These are phyloP conservation scores for Cubamyces sp. DNA, from an alignment of 768 basidiomycete species.

Conservation along the genomic window DNA sequence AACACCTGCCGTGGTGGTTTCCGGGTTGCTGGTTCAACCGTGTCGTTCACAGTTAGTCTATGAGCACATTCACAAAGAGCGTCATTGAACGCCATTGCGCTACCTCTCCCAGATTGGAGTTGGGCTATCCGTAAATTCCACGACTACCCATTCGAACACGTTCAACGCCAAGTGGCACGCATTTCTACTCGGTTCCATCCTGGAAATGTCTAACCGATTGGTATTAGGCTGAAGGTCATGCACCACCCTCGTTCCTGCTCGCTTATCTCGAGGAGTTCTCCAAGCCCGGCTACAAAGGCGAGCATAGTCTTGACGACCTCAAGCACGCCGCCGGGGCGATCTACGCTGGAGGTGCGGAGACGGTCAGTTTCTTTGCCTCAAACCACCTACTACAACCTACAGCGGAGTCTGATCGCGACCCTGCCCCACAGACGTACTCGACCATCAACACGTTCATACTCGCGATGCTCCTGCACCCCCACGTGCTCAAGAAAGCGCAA, in stretches of 20 bases:
- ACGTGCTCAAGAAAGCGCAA: slow-evolving; percentile 19
- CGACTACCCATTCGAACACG: slow-evolving; percentile 22
- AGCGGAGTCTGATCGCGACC: not conserved
- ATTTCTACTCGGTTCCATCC: not conserved
- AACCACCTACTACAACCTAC: not conserved
- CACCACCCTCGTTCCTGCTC: slow-evolving; percentile 19
- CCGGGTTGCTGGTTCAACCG: slow-evolving; percentile 27
- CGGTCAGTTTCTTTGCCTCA: not conserved
- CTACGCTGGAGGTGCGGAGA: slow-evolving; percentile 22
- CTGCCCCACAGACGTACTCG: slow-evolving; percentile 16
- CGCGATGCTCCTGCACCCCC: slow-evolving; percentile 23
- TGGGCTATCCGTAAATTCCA: slow-evolving; percentile 22
- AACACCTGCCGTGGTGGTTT: slow-evolving; percentile 26
- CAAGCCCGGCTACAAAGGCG: slow-evolving; percentile 20
- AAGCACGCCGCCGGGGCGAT: slow-evolving; percentile 23
- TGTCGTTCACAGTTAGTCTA: slow-evolving; percentile 22
- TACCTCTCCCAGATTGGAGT: slow-evolving; percentile 14
- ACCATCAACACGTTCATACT: slow-evolving; percentile 26
- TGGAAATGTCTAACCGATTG: not conserved
- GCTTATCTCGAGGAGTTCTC: slow-evolving; percentile 22
- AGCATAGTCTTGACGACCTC: slow-evolving; percentile 20
- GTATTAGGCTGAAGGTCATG: slow-evolving; percentile 10
- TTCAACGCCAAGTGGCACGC: slow-evolving; percentile 19
- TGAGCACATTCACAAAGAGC: no score
- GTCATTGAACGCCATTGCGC: not conserved